Evolutionary conservation across 2,329 filamentous ascomycete species (phyloP).

Genomic region (Venturia oleaginea): DNA sequence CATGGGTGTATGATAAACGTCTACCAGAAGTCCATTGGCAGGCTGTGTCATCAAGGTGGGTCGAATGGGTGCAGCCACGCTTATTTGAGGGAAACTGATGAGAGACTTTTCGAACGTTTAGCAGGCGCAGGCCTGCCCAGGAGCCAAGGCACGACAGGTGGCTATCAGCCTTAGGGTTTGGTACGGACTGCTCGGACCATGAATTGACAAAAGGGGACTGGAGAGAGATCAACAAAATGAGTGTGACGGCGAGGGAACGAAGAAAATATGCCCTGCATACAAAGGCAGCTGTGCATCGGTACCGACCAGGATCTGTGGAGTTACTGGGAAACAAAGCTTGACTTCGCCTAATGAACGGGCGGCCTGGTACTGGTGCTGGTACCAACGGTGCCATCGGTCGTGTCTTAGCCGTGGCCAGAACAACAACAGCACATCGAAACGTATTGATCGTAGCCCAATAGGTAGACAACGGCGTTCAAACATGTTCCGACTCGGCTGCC

Average conservation of each 20-base stretch:
- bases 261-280: conserved; percentile 7
- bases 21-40: background rate
- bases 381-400: background rate
- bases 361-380: background rate
- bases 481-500: no score
- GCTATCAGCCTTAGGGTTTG: conserved; percentile 7
- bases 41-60: conserved; percentile 1
- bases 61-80: background rate
- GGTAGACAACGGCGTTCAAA: background rate
- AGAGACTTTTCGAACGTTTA: background rate
- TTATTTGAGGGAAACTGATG: background rate
- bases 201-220: conserved; percentile 3
- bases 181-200: conserved; percentile 6
- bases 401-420: background rate
- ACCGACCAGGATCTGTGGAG: conserved; percentile 1
- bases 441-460: background rate
- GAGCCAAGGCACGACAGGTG: background rate
- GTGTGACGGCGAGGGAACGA: conserved; percentile 7
- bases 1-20: background rate
- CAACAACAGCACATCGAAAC: background rate
- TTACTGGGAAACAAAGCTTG: background rate
- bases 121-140: background rate
- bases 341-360: background rate
- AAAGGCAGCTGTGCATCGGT: background rate
- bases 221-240: background rate